phyloP scores from a whole-genome alignment of 2,329 filamentous ascomycete genomes.

The Colletotrichum camelliae region DNA sequence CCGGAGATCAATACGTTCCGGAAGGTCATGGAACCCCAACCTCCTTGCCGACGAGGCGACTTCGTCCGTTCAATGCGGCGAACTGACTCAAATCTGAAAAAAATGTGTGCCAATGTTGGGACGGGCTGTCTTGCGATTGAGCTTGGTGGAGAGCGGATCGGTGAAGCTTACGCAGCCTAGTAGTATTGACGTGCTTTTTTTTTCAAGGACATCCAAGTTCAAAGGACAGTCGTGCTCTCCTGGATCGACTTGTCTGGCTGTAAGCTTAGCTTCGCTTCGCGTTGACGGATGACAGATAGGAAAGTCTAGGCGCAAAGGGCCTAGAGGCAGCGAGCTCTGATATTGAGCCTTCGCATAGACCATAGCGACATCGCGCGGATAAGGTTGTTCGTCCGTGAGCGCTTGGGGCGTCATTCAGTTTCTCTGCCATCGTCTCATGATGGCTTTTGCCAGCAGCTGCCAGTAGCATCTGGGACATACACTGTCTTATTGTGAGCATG shows the following conservation, averaged over 20 bases:
- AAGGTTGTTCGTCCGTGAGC: background rate
- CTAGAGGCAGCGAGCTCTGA: background rate
- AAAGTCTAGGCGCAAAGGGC: background rate
- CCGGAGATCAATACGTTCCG: constrained; percentile 15
- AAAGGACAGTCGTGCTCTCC: background rate
- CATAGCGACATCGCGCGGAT: background rate
- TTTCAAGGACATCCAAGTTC: background rate
- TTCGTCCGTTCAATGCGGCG: constrained; percentile 9
- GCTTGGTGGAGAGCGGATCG: background rate
- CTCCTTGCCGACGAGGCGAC: background rate
- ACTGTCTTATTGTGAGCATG: background rate
- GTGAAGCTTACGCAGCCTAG: background rate
- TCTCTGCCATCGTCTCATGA: background rate
- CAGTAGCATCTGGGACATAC: background rate
- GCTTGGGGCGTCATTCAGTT: background rate
- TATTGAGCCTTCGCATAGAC: background rate
- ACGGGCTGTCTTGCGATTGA: background rate
- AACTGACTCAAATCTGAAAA: background rate
- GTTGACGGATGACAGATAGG: background rate
- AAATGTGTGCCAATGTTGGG: background rate
- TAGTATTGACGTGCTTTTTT: background rate
- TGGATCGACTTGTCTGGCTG: background rate
- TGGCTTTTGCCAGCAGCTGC: background rate
- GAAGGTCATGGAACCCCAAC: constrained; percentile 12
- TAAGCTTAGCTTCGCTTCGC: background rate